Evolutionary conservation across 2,329 filamentous ascomycete genomes (phyloP), one percentile per base, ranked within the genome.

Genomic region (Aplosporella prunicola): DNA sequence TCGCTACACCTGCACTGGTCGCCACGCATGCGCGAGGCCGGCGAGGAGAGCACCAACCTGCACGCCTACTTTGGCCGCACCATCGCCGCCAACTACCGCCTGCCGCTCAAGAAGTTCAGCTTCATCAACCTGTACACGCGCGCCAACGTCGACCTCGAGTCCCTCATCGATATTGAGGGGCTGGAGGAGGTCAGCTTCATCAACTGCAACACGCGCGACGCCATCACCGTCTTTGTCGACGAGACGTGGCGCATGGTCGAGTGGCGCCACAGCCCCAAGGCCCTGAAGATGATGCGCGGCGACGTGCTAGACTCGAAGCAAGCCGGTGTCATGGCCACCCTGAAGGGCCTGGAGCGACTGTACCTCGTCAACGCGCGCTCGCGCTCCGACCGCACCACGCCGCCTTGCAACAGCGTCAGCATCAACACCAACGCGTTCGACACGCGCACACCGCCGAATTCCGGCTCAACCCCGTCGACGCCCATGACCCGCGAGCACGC

Each of bases 1-100:
- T 69, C 72, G 20, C 53, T 80, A 6, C 69, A 62, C 37, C 43
- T 79, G 42, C 74, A 79, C 47, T 80, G 73, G 66, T 74, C 66
- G 18, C 72, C 74, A 4, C 69, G 76, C 2, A 79, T 80, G 72
- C 64, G 74, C 16, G 65, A 69, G 23, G 63, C 59, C 22, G 71
- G 72, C 27, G 76, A 79, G 48, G 68, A 72, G 5, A 74, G 69
- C 31, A 63, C 76, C 16, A 67, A 62, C 30, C 51, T 78, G 5
- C 59, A 67, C 37, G 61, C 67, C 13, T 71, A 74, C 43, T 78
- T 79, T 45, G 70, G 72, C 14, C 71, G 69, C 35, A 70, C 67
- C 43, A 53, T 70, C 15, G 56, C 66, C 3, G 61, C 64, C 1
- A 65, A 64, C 32, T 61, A 68, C 35, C 56, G 55, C 1, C 46